Evolutionary conservation across 2,329 filamentous ascomycete species (phyloP).

Genomic region (Pseudogymnoascus sp.): DNA sequence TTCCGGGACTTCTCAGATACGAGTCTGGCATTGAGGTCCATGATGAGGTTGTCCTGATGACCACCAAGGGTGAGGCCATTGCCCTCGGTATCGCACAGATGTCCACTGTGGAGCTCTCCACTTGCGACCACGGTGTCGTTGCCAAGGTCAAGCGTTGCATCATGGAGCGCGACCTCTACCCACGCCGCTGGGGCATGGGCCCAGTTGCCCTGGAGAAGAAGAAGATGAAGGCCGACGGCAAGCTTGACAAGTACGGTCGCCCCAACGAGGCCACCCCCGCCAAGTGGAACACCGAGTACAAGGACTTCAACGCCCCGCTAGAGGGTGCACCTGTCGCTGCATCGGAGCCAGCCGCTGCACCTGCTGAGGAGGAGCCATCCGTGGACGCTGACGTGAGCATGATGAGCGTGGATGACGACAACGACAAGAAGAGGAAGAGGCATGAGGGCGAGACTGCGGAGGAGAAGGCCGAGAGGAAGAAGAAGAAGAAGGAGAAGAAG

Average conservation of each 20-base stretch:
- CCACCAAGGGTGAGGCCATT: conserved; percentile 97
- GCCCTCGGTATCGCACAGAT: conserved; percentile 94
- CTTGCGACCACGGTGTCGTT: conserved; percentile 94
- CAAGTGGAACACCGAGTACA: conserved; percentile 89
- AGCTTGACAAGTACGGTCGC: conserved; percentile 95
- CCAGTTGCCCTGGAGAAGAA: conserved; percentile 95
- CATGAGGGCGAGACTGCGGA: conserved; percentile 68
- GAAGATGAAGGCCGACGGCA: conserved; percentile 97
- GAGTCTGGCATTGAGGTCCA: conserved; percentile 87
- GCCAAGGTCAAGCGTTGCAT: conserved; percentile 99
- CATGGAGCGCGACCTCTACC: conserved; percentile 98
- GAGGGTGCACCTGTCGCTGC: conserved; percentile 31
- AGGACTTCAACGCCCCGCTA: conserved; percentile 64
- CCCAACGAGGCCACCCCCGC: conserved; percentile 87
- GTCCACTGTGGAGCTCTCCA: conserved; percentile 94
- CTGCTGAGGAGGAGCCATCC: conserved; percentile 26
- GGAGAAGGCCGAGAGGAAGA: conserved; percentile 46
- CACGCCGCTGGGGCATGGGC: conserved; percentile 90
- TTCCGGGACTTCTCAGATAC: conserved; percentile 89
- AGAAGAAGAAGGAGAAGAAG: conserved; percentile 45
- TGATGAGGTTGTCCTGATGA: conserved; percentile 97
- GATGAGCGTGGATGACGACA: conserved; percentile 45
- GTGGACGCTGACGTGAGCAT: conserved; percentile 36
- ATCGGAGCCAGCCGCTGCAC: conserved; percentile 31
- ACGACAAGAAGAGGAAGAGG: conserved; percentile 70